phyloP scores from a whole-genome alignment of 495 filamentous ascomycete species.

The Aspergillus conjunctus region DNA sequence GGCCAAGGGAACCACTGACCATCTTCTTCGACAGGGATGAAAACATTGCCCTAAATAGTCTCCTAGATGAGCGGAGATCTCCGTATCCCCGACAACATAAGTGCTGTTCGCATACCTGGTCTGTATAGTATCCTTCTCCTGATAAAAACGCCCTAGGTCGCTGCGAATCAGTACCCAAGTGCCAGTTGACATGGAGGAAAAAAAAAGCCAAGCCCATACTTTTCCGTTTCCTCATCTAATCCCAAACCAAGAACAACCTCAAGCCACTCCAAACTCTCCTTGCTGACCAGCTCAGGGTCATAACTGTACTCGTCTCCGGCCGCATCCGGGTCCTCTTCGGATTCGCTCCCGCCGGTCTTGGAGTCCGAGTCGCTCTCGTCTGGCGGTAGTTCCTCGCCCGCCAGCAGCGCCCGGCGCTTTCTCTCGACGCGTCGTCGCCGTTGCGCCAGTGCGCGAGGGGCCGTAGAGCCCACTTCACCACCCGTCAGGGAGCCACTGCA shows the following conservation, averaged over 20 bases:
- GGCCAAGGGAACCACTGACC: not conserved
- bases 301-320: not conserved
- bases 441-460: conserved; percentile 1
- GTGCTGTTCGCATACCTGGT: not conserved
- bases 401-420: not conserved
- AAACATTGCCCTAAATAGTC: not conserved
- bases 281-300: not conserved
- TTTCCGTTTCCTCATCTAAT: not conserved
- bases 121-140: not conserved
- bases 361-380: not conserved
- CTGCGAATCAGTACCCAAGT: not conserved
- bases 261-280: not conserved
- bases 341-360: not conserved
- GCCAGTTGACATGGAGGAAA: not conserved
- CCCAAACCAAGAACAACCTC: not conserved
- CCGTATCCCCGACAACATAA: not conserved
- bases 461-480: not conserved
- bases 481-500: conserved; percentile 1
- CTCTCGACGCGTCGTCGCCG: not conserved
- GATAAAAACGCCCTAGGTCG: not conserved
- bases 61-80: not conserved
- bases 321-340: not conserved
- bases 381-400: not conserved
- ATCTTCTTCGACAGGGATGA: not conserved
- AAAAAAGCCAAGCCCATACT: not conserved